Conservation (phyloP, 805 yeast species). For the Saturnispora halmiae region DNA sequence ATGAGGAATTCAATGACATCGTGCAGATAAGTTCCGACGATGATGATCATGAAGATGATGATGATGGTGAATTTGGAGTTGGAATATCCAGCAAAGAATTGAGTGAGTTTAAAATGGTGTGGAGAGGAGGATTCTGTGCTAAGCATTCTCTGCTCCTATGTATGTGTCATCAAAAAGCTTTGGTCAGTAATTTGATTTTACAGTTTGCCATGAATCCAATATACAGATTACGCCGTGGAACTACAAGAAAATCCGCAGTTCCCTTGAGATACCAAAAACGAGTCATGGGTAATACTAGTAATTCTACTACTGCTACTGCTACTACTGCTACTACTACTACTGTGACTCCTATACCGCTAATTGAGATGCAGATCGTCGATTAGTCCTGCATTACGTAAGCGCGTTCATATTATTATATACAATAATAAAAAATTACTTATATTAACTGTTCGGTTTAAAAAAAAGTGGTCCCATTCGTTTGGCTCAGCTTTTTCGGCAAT, state of each 20-base stretch:
- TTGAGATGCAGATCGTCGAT: constrained; percentile 1
- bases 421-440: too few relatives aligned
- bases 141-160: constrained; percentile 24
- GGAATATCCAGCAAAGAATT: constrained; percentile 8
- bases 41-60: constrained; percentile 9
- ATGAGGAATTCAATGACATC: constrained; percentile 13
- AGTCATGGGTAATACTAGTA: background rate
- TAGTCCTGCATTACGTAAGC: background rate
- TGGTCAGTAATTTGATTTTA: constrained; percentile 12
- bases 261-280: constrained; percentile 8
- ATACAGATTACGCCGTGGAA: constrained; percentile 7
- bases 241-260: background rate
- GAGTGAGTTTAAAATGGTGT: constrained; percentile 4
- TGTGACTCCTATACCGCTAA: background rate
- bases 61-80: constrained; percentile 12
- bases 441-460: too few relatives aligned
- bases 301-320: too few relatives aligned
- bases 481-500: too few relatives aligned
- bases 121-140: constrained; percentile 20
- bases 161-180: constrained; percentile 15
- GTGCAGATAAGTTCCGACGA: constrained; percentile 11
- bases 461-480: too few relatives aligned
- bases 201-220: constrained; percentile 16
- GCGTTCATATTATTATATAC: background rate
- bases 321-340: too few relatives aligned